Evolutionary conservation across 495 filamentous ascomycete genomes (phyloP).

Genomic region (Cercophora sp.): DNA sequence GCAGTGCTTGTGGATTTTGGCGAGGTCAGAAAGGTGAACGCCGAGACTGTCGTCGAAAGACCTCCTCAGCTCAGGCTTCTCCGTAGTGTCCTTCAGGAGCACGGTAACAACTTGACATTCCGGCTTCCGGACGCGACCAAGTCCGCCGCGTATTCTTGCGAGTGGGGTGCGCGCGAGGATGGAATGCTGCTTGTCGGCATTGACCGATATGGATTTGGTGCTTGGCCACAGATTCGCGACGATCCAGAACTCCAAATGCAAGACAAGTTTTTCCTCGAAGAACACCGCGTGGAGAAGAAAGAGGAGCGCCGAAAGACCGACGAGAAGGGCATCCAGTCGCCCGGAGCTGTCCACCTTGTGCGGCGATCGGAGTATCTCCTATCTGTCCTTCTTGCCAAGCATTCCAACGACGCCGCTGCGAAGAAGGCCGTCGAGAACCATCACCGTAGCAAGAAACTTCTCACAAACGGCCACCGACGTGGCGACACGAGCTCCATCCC

Average conservation of each 20-base stretch:
- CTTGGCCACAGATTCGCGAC: conserved; percentile 89
- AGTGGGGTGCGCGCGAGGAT: conserved; percentile 90
- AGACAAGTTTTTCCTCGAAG: conserved; percentile 95
- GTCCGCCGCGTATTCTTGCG: conserved; percentile 74
- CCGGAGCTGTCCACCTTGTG: conserved; percentile 92
- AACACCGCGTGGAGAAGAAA: conserved; percentile 96
- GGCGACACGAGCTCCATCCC: conserved; percentile 50
- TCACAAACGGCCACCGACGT: conserved; percentile 49
- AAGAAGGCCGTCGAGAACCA: conserved; percentile 83
- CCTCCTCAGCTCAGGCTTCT: conserved; percentile 83
- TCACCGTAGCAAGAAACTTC: conserved; percentile 78
- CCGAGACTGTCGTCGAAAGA: conserved; percentile 86
- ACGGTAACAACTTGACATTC: conserved; percentile 68
- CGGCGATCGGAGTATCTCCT: conserved; percentile 91
- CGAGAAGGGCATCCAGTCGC: conserved; percentile 77
- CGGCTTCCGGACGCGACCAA: conserved; percentile 89
- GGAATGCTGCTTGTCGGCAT: conserved; percentile 97
- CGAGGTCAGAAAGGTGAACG: conserved; percentile 89
- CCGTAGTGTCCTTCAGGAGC: conserved; percentile 60
- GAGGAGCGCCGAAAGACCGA: conserved; percentile 79
- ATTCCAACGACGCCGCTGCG: conserved; percentile 66
- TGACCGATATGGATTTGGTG: conserved; percentile 85
- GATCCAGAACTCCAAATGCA: conserved; percentile 79
- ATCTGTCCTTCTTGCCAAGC: conserved; percentile 77
- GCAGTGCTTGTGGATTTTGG: conserved; percentile 91